Evolutionary conservation across 2,329 filamentous ascomycete genomes (phyloP).

Genomic region (Microcyclospora tardicrescens): DNA sequence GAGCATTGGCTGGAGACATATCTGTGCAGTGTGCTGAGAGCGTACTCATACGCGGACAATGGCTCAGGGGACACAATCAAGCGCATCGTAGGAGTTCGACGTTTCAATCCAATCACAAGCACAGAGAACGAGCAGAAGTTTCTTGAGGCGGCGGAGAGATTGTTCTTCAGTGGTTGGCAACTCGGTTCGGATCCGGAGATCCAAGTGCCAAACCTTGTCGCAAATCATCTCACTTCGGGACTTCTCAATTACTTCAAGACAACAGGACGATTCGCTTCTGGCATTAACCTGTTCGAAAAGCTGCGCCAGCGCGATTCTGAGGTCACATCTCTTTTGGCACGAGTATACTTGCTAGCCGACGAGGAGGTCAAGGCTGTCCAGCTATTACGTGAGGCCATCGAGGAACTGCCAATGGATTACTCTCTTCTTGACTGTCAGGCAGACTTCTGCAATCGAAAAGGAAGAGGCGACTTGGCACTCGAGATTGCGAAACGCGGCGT

Average conservation of each 20-base stretch:
- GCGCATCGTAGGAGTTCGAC: constrained; percentile 90
- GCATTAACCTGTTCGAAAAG: constrained; percentile 96
- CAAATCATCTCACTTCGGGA: constrained; percentile 89
- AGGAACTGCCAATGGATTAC: constrained; percentile 94
- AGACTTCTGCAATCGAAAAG: constrained; percentile 80
- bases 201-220: constrained; percentile 92
- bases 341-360: constrained; percentile 84
- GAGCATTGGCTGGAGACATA: constrained; percentile 97
- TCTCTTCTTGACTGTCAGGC: constrained; percentile 91
- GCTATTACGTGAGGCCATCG: constrained; percentile 73
- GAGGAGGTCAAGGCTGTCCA: constrained; percentile 94
- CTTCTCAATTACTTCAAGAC: constrained; percentile 91
- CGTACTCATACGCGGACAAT: constrained; percentile 93
- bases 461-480: constrained; percentile 71
- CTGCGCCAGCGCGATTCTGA: constrained; percentile 80
- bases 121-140: constrained; percentile 98
- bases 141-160: constrained; percentile 78
- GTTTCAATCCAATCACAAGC: constrained; percentile 95
- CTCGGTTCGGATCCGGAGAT: constrained; percentile 93
- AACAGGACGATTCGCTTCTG: constrained; percentile 84
- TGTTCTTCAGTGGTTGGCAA: constrained; percentile 97
- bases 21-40: constrained; percentile 81
- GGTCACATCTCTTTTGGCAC: constrained; percentile 82
- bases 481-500: constrained; percentile 92
- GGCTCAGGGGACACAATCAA: constrained; percentile 88